These are phyloP conservation scores for Pythium oligandrum DNA, from an alignment of 352 stramenopile species.

Conservation along the genomic window DNA sequence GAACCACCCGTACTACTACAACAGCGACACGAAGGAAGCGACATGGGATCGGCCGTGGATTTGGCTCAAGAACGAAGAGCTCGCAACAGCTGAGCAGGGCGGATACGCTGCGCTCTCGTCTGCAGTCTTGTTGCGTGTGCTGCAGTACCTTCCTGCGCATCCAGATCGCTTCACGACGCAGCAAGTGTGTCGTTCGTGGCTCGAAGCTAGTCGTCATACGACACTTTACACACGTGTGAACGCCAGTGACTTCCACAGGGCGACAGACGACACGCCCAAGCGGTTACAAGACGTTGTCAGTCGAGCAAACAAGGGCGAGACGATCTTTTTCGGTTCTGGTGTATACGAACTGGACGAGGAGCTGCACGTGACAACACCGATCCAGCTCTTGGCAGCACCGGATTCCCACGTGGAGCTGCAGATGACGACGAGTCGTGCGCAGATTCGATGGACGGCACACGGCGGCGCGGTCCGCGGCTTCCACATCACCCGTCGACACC, in stretches of 20 bases:
- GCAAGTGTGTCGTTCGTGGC: conserved; percentile 57
- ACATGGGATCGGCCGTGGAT: conserved; percentile 91
- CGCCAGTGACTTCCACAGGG: conserved; percentile 35
- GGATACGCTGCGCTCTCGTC: conserved; percentile 79
- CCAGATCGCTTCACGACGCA: conserved; percentile 43
- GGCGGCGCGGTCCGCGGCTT: conserved; percentile 65
- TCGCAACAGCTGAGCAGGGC: conserved; percentile 50
- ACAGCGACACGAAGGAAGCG: conserved; percentile 91
- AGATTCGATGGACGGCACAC: conserved; percentile 50
- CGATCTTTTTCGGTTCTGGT: conserved; percentile 59
- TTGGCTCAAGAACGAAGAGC: conserved; percentile 84
- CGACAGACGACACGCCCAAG: conserved; percentile 3
- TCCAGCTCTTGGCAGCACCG: conserved; percentile 43
- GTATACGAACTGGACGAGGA: conserved; percentile 53
- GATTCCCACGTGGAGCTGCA: conserved; percentile 68
- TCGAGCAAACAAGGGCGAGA: conserved; percentile 30
- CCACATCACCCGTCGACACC: conserved; percentile 40
- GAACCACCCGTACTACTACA: conserved; percentile 91
- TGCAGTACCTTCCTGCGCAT: conserved; percentile 80
- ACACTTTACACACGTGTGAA: conserved; percentile 47
- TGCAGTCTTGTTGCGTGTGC: conserved; percentile 71
- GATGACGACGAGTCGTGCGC: conserved; percentile 40
- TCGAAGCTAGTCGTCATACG: conserved; percentile 29
- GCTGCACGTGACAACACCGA: conserved; percentile 39
- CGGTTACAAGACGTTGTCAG: conserved; percentile 26